Conservation (phyloP, 768 basidiomycete genomes). For the Rickenella mellea region DNA sequence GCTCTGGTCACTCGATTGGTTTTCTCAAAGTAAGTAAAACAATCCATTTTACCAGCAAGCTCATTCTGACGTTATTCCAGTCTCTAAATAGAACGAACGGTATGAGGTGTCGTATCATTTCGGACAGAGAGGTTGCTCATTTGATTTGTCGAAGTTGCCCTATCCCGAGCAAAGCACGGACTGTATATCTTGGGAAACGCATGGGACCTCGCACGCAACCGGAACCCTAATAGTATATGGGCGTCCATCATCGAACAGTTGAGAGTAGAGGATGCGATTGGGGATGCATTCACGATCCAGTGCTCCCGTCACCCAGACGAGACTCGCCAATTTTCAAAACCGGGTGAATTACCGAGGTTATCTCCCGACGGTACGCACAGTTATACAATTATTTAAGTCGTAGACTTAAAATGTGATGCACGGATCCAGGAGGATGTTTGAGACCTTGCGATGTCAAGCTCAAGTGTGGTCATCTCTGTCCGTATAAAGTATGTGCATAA, state of each 20-base stretch:
- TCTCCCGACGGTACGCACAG: constrained; percentile 45
- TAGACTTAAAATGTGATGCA: background rate
- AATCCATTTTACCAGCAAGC: background rate
- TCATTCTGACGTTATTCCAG: constrained; percentile 16
- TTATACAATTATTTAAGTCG: background rate
- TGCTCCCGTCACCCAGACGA: constrained; percentile 47
- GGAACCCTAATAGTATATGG: constrained; percentile 63
- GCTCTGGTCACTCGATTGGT: constrained; percentile 36
- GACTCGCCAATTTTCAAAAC: constrained; percentile 31
- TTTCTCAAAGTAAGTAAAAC: constrained; percentile 53
- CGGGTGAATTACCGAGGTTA: constrained; percentile 38
- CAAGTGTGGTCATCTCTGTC: constrained; percentile 56
- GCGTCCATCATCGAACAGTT: constrained; percentile 45
- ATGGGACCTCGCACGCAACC: constrained; percentile 34
- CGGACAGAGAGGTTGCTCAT: constrained; percentile 15
- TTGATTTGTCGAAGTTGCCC: constrained; percentile 40
- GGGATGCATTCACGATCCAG: constrained; percentile 42
- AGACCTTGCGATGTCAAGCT: constrained; percentile 42
- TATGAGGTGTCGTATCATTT: constrained; percentile 9
- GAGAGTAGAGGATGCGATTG: constrained; percentile 34
- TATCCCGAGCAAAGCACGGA: constrained; percentile 68
- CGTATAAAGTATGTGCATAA: constrained; percentile 36
- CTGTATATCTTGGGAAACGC: constrained; percentile 68
- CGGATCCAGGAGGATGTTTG: constrained; percentile 47
- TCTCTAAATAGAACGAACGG: constrained; percentile 49